phyloP scores from a whole-genome alignment of 192 early-diverging fungal species.

The Coemansia asiatica region DNA sequence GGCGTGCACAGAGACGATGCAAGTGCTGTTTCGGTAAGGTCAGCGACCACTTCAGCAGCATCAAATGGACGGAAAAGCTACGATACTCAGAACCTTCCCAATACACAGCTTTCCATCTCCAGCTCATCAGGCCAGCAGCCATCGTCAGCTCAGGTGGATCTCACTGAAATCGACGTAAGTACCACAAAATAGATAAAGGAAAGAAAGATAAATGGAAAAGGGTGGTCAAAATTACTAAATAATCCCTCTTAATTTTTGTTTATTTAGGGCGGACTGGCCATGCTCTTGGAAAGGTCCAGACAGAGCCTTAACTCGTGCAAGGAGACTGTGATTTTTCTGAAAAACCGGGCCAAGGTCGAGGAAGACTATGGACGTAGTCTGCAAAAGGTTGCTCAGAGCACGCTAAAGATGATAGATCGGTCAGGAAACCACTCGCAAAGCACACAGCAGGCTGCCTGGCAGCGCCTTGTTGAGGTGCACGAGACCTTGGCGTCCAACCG shows the following conservation, averaged over 20 bases:
- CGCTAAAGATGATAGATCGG: constrained; percentile 60
- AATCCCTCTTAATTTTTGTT: not conserved
- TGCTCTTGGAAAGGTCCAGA: constrained; percentile 50
- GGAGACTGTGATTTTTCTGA: constrained; percentile 75
- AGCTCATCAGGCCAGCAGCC: constrained; percentile 4
- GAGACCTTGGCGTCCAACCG: constrained; percentile 79
- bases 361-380: constrained; percentile 85
- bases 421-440: constrained; percentile 44
- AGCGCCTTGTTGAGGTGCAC: constrained; percentile 76
- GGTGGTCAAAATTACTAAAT: not conserved
- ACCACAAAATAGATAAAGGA: not conserved
- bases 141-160: constrained; percentile 38
- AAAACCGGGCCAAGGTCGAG: constrained; percentile 86
- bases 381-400: constrained; percentile 69
- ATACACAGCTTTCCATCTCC: constrained; percentile 6
- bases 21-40: constrained; percentile 13
- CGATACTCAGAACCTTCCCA: constrained; percentile 18
- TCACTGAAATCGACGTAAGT: constrained; percentile 54
- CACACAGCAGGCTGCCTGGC: constrained; percentile 77
- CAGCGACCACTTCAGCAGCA: constrained; percentile 13
- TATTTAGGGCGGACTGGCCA: constrained; percentile 38
- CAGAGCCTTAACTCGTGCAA: constrained; percentile 52
- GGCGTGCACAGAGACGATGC: constrained; percentile 13
- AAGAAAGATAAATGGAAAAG: not conserved
- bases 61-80: constrained; percentile 31